Evolutionary conservation across 83 land plant species (phyloP), one percentile per base, ranked within the genome.

Genomic region (Larix sibirica): DNA sequence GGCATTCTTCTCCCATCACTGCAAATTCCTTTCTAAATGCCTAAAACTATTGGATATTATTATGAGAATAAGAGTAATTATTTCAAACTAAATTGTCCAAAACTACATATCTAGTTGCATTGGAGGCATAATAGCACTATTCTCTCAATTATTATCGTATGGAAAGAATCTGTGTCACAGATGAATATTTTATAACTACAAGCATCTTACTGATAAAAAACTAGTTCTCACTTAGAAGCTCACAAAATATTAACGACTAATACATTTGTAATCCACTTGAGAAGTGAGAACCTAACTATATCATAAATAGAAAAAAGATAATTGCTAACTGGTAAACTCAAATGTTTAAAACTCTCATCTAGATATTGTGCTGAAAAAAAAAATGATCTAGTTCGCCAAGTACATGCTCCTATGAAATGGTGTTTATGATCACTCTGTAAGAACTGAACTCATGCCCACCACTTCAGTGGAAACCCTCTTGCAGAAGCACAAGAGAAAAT

Each of bases 101-200:
- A 69, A 69, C 74, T 69, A 36, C 74, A 69, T 69, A 36, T 69
- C 74, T 36, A 69, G 47, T 36, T 36, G 73, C 42, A 68, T 20
- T 33, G 40, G 6, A 16, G 42, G 18, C 33, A 38, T 68, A 31
- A 36, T 8, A 69, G 21, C 73, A 69, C 18, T 69, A n/a, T 33
- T 69, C 44, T 44, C 20, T 73, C 56, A 20, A 73, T 54, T 54
- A 73, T 73, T 42, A 44, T 21, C 42, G 24, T 40, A 42, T 73
- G 26, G 24, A 42, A 73, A 73, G 44, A 40, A 26, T 9, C n/a
- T 73, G 36, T 18, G 56, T 73, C 54, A 42, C 3, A 23, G 21
- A 20, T 47, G n/a, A 73, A 73, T 21, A 40, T 44, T 73, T 44
- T 44, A 40, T 71, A 44, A 38, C 74, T 69, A 3, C 14, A 1